Conservation (phyloP, 1,139 yeast species). For the Geotrichum australiense region DNA sequence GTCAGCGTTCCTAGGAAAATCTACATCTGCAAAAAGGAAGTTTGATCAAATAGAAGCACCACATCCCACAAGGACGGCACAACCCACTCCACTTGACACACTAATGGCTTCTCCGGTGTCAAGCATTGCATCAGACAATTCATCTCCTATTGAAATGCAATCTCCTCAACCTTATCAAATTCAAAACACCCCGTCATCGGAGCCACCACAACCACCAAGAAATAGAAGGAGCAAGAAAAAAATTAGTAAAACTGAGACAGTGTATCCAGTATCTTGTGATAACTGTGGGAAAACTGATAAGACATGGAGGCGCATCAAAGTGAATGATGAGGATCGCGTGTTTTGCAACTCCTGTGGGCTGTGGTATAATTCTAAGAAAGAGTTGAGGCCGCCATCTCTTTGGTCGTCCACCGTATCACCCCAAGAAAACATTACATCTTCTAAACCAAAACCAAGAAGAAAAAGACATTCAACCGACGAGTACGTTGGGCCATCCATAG, state of each 20-base stretch:
- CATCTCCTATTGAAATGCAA: conserved; percentile 2
- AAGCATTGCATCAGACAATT: neutral
- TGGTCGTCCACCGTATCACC: conserved; percentile 3
- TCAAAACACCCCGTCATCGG: too few relatives aligned
- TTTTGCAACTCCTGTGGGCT: conserved; percentile 38
- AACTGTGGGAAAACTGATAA: conserved; percentile 35
- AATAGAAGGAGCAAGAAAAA: neutral
- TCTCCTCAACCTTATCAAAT: conserved; percentile 1
- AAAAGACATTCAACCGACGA: conserved; percentile 3
- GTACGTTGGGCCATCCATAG: conserved; percentile 10
- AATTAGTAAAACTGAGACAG: neutral
- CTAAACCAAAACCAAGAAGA: neutral
- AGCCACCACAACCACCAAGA: neutral
- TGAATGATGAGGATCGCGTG: neutral
- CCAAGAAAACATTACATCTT: neutral
- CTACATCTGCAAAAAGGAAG: neutral
- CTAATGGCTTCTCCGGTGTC: conserved; percentile 4
- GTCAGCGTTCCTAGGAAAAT: conserved; percentile 19
- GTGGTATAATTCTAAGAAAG: conserved; percentile 29
- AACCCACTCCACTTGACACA: too few relatives aligned
- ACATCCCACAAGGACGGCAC: too few relatives aligned
- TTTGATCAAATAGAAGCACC: too few relatives aligned
- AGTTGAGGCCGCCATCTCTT: conserved; percentile 30
- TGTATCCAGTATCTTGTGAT: conserved; percentile 23
- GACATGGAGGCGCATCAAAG: conserved; percentile 32